Percentiles rank a stretch among this genome's conserved stretches.
These are phyloP conservation scores for Phytomonas sp. DNA, from an alignment of 208 protist genomes.

Conservation along the genomic window DNA sequence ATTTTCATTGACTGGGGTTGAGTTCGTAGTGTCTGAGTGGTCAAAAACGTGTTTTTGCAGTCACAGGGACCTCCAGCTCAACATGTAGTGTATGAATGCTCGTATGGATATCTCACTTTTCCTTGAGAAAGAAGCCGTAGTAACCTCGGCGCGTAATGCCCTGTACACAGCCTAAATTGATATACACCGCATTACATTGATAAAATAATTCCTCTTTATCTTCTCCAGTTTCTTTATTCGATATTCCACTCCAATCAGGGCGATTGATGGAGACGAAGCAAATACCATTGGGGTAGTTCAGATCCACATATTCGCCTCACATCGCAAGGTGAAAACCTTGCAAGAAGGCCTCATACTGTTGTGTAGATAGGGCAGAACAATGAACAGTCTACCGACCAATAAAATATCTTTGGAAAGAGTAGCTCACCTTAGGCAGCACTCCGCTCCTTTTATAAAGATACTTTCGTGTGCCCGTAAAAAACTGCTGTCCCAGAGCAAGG, in stretches of 20 bases:
- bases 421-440: background rate
- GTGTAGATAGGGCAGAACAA: constrained; percentile 86
- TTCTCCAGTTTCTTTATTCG: background rate
- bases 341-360: constrained; percentile 56
- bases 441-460: background rate
- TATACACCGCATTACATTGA: constrained; percentile 80
- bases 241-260: background rate
- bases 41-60: constrained; percentile 89
- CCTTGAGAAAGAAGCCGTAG: constrained; percentile 91
- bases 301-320: constrained; percentile 26
- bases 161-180: constrained; percentile 92
- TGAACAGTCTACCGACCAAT: constrained; percentile 61
- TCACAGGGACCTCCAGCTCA: constrained; percentile 86
- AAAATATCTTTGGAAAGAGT: background rate
- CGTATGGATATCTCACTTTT: constrained; percentile 81
- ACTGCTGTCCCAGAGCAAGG: background rate
- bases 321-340: constrained; percentile 48
- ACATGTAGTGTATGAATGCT: constrained; percentile 76
- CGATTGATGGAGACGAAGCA: background rate
- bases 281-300: background rate
- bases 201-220: constrained; percentile 14
- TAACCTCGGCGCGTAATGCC: constrained; percentile 84
- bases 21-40: constrained; percentile 4
- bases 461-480: background rate
- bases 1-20: background rate